phyloP scores from a whole-genome alignment of 2,329 filamentous ascomycete species.

The Microcera coccophila region DNA sequence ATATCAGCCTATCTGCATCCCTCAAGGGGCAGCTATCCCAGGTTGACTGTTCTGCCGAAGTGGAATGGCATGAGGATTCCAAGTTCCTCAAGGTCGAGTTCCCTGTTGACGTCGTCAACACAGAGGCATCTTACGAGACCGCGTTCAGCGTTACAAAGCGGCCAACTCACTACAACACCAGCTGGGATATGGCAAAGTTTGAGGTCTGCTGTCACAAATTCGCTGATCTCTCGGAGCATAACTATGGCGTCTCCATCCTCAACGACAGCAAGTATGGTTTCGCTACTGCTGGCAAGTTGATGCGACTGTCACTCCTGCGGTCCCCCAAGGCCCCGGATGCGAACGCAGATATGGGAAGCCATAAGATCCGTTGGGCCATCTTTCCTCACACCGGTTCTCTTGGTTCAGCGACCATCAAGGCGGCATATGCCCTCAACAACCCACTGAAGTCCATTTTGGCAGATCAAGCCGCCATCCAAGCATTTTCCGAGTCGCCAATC shows the following conservation, averaged over 20 bases:
- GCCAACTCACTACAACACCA: constrained; percentile 96
- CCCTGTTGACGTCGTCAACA: constrained; percentile 85
- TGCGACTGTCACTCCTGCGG: constrained; percentile 82
- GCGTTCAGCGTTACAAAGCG: constrained; percentile 85
- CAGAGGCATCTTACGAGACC: constrained; percentile 90
- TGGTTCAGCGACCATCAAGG: constrained; percentile 69
- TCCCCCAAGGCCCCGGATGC: constrained; percentile 90
- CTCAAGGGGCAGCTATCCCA: constrained; percentile 57
- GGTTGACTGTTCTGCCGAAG: constrained; percentile 75
- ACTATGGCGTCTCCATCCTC: constrained; percentile 86
- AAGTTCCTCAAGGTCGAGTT: constrained; percentile 99
- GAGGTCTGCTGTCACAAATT: constrained; percentile 96
- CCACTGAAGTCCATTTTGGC: constrained; percentile 51
- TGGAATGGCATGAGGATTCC: constrained; percentile 97
- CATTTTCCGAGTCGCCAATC: constrained; percentile 47
- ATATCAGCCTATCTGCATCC: constrained; percentile 72
- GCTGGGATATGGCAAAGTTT: constrained; percentile 97
- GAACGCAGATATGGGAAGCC: constrained; percentile 88
- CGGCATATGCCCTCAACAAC: constrained; percentile 87
- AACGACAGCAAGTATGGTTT: constrained; percentile 98
- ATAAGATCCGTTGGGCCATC: constrained; percentile 86
- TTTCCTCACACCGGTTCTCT: constrained; percentile 76
- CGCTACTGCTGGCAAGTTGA: constrained; percentile 80
- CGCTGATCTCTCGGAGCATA: constrained; percentile 82
- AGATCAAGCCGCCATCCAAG: constrained; percentile 25